A percentile compares a stretch with the other conserved stretches of the same genome.
Evolutionary conservation across 176 grass and related monocot species (phyloP).

Genomic region (Zoysia japonica): DNA sequence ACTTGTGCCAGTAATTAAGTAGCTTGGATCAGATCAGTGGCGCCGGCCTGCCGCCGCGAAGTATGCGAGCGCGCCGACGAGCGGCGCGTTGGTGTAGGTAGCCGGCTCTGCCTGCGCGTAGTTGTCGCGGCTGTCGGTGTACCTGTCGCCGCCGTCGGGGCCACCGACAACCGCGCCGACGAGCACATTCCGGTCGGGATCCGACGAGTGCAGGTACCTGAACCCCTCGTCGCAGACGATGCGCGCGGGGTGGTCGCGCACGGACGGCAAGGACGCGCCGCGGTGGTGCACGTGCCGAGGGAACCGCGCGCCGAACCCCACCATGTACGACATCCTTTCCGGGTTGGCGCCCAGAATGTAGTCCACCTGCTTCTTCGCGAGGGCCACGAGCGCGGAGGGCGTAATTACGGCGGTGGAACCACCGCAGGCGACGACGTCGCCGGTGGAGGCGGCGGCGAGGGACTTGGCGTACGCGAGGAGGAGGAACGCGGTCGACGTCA

Average conservation of each 20-base stretch:
- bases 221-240: slow-evolving; percentile 58
- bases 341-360: slow-evolving; percentile 69
- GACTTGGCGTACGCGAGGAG: slow-evolving; percentile 75
- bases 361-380: slow-evolving; percentile 70
- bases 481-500: slow-evolving; percentile 75
- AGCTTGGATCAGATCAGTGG: not conserved
- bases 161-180: slow-evolving; percentile 60
- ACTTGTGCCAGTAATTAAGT: not conserved
- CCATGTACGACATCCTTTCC: slow-evolving; percentile 59
- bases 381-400: slow-evolving; percentile 47
- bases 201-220: slow-evolving; percentile 48
- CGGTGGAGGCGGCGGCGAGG: slow-evolving; percentile 43
- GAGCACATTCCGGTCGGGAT: slow-evolving; percentile 55
- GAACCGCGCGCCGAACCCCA: slow-evolving; percentile 48
- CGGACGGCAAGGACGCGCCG: slow-evolving; percentile 56
- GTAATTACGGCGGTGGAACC: not conserved
- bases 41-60: slow-evolving; percentile 33
- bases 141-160: slow-evolving; percentile 33
- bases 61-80: slow-evolving; percentile 66
- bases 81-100: slow-evolving; percentile 69
- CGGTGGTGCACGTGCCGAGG: slow-evolving; percentile 61
- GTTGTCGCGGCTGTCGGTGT: slow-evolving; percentile 54
- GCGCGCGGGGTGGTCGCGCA: slow-evolving; percentile 41
- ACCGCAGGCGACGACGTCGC: slow-evolving; percentile 4
- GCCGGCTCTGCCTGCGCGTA: slow-evolving; percentile 53